Evolutionary conservation across 192 early-diverging fungal species (phyloP), one percentile per base, ranked within the genome.

Genomic region (Backusella mclennaniae): DNA sequence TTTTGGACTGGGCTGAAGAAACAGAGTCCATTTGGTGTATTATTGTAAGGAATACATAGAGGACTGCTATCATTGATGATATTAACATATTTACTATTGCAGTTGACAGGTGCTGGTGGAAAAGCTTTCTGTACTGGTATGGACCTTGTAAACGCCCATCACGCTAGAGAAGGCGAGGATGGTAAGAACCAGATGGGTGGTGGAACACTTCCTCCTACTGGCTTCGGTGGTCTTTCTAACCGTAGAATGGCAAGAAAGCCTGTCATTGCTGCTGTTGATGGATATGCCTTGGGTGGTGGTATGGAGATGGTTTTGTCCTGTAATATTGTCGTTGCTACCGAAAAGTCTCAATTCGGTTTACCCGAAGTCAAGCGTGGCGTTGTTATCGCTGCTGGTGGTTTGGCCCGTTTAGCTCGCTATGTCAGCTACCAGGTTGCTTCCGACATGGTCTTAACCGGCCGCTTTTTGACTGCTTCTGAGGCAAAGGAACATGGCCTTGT

Each of bases 241-340:
- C 70, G 84, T 7, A 76, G 76, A 38, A 39, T 74, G 36, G 69
- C 56, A 8, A 76, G 73, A 15, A 85, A 85, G 52, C 84, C 84
- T n/a, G 39, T 85, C 17, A 84, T 85, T 76, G 84, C 84, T 67
- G 84, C 84, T 66, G 84, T 85, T 3, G 82, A 85, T 78, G 84
- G 84, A 15, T 73, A 74, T 36, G 84, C 84, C n/a, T 44, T 85
- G 31, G 82, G 82, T 79, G 83, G 83, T 35, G 83, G 83, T n/a
- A 80, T 66, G 31, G 83, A 84, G 42, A 84, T 80, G 21, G 35
- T 73, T 6, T 66, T 84, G n/a, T 79, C 83, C 1, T 80, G 78
- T 56, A 78, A 85, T 44, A 85, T 85, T 21, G 84, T 85, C 8
- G 78, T 85, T 9, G 83, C 83, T 35, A 74, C 78, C 11, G 35